A percentile compares a stretch with the other conserved stretches of the same genome.
phyloP scores from a whole-genome alignment of 192 early-diverging fungal species.

The Coemansia sp. region DNA sequence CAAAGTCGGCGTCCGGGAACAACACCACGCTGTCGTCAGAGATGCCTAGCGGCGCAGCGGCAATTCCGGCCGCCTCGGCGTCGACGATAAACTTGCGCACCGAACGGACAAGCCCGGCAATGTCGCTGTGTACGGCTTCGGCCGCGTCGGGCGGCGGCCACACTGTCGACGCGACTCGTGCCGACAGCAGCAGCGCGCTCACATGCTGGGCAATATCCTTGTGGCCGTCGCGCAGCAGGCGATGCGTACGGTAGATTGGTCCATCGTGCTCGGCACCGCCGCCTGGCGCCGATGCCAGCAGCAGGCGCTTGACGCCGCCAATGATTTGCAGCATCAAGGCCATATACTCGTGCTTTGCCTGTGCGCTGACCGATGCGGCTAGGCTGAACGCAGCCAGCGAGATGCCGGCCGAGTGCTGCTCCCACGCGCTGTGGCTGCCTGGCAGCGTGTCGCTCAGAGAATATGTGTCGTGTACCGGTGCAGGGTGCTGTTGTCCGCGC shows the following conservation, averaged over 20 bases:
- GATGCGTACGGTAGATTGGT: constrained; percentile 60
- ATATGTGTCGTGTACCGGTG: constrained; percentile 14
- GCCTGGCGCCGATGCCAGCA: constrained; percentile 62
- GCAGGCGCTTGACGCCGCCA: constrained; percentile 75
- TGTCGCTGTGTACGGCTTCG: constrained; percentile 67
- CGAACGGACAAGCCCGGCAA: constrained; percentile 69
- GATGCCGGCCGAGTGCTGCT: constrained; percentile 47
- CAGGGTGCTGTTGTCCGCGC: neutral
- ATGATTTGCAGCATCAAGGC: constrained; percentile 60
- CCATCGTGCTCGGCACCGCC: constrained; percentile 68
- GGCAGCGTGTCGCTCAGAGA: constrained; percentile 35
- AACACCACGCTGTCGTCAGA: constrained; percentile 37
- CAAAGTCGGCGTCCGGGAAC: constrained; percentile 38
- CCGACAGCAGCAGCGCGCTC: constrained; percentile 78
- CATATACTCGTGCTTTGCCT: constrained; percentile 56
- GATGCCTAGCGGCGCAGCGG: constrained; percentile 9
- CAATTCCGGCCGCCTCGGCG: constrained; percentile 58
- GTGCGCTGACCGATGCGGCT: constrained; percentile 50
- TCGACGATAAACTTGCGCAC: constrained; percentile 71
- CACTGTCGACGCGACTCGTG: constrained; percentile 76
- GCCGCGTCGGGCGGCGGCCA: constrained; percentile 87
- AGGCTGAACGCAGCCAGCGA: constrained; percentile 55
- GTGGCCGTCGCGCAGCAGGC: constrained; percentile 64
- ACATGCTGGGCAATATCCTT: constrained; percentile 73
- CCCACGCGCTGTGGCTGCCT: constrained; percentile 51